Evolutionary conservation across 768 basidiomycete species (phyloP).

Genomic region (Leccinum subgranulosum): DNA sequence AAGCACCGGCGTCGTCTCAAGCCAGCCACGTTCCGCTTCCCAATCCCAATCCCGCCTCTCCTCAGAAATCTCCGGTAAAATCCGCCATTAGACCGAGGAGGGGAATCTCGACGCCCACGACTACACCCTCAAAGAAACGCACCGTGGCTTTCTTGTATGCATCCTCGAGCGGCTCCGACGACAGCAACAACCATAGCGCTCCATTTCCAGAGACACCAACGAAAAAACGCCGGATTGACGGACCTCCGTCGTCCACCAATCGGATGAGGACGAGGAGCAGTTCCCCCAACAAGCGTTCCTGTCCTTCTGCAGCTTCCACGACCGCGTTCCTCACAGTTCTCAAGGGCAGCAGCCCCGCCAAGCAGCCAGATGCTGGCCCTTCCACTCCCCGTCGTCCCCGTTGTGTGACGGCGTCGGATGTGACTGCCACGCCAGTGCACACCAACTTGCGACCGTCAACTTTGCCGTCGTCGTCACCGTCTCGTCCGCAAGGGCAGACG

Average conservation of each 20-base stretch:
- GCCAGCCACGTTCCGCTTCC: not conserved
- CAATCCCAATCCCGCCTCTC: conserved; percentile 5
- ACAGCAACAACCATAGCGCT: not conserved
- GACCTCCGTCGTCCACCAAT: conserved; percentile 1
- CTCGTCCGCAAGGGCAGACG: conserved; percentile 9
- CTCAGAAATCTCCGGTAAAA: conserved; percentile 21
- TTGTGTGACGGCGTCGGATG: not conserved
- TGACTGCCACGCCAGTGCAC: conserved; percentile 5
- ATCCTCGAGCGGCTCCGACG: conserved; percentile 10
- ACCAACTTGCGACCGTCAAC: conserved; percentile 24
- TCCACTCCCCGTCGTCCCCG: conserved; percentile 24
- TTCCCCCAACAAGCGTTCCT: conserved; percentile 11
- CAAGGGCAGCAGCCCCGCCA: conserved; percentile 5
- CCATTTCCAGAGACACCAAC: conserved; percentile 40
- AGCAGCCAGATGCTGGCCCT: conserved; percentile 9
- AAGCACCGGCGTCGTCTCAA: not conserved
- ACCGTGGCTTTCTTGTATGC: conserved; percentile 11
- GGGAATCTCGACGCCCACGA: not conserved
- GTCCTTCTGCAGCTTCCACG: not conserved
- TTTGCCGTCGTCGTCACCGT: conserved; percentile 1
- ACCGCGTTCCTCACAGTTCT: conserved; percentile 21
- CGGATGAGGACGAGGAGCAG: conserved; percentile 12
- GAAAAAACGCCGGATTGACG: conserved; percentile 37
- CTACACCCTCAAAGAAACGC: conserved; percentile 34
- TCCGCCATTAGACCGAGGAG: conserved; percentile 13